Evolutionary conservation across 352 stramenopile genomes (phyloP).

Genomic region (Globisporangium cystogenes): DNA sequence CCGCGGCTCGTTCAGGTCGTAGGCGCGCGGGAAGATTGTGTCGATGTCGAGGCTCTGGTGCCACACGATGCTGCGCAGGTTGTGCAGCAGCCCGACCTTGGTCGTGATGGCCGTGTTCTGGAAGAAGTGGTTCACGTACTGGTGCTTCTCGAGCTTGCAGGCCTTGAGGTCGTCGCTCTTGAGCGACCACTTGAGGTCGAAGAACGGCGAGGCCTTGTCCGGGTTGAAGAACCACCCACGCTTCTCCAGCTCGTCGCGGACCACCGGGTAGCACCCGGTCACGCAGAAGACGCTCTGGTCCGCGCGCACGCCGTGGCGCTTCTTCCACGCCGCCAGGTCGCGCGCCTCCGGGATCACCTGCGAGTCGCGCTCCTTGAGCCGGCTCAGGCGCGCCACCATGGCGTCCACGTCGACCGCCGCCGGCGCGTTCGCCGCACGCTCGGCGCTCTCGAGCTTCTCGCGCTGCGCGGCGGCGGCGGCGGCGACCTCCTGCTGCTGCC

Average conservation of each 20-base stretch:
- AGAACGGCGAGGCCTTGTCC: conserved; percentile 80
- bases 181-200: conserved; percentile 91
- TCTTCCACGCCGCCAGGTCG: conserved; percentile 89
- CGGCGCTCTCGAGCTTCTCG: conserved; percentile 20
- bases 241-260: conserved; percentile 83
- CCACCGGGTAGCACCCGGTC: conserved; percentile 91
- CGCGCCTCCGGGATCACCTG: conserved; percentile 63
- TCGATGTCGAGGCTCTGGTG: conserved; percentile 80
- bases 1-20: conserved; percentile 80
- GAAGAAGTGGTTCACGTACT: conserved; percentile 90
- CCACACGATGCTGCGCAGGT: conserved; percentile 68
- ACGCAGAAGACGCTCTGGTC: conserved; percentile 89
- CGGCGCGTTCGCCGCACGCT: conserved; percentile 16
- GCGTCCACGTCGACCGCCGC: conserved; percentile 43
- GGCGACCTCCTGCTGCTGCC: conserved; percentile 34
- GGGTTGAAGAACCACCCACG: conserved; percentile 89
- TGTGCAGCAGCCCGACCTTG: conserved; percentile 88
- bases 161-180: conserved; percentile 82
- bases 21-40: conserved; percentile 83
- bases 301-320: conserved; percentile 62
- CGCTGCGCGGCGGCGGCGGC: conserved; percentile 16
- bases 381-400: conserved; percentile 77
- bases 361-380: conserved; percentile 58
- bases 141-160: conserved; percentile 74
- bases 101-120: conserved; percentile 91